Evolutionary conservation across 2,329 filamentous ascomycete species (phyloP), one percentile per base, ranked within the genome.

Genomic region (Botrytis deweyae): DNA sequence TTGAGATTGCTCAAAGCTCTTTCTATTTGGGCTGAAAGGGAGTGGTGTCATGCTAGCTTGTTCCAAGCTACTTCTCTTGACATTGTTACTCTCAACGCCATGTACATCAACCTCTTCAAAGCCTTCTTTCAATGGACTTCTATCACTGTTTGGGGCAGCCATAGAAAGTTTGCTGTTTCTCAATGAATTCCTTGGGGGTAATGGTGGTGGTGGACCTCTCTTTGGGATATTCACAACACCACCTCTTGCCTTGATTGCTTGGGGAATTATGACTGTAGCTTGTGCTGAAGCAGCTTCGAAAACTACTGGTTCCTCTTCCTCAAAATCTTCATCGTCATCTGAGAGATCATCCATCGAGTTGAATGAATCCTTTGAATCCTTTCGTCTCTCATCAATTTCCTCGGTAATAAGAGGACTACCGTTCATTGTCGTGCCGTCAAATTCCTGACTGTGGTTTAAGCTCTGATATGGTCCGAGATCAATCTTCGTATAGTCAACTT

Each of bases 221-320:
- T 95, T 97, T 20, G 93, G 90, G 74, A 98, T 97, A 64, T 90
- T 94, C 42, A 98, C 93, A 69, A 98, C 85, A 69, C 92, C 91
- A 38, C 94, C 93, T 80, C 93, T 92, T 58, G 90, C 91, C 40
- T 80, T 81, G 52, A 81, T 78, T 12, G 77, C 76, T 65, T 78
- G 75, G 2, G 92, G 89, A 3, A 88, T 87, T 66, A 89, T 84
- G 62, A 88, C 86, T 25, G 89, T 84, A 25, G 87, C 87, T 75
- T 89, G 86, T 25, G 88, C 85, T 7, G 87, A 84, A 20, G 85
- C 89, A 70, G 93, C 88, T 78, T 93, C 90, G 74, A 90, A 92
- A 44, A 94, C 87, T 49, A 93, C 85, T 2, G 91, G 87, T 78
- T 92, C 90, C 76, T 93, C 86, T 55, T 84, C 81, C 36, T 71